phyloP scores from a whole-genome alignment of 352 stramenopile genomes.

The Pythium brachiatum region DNA sequence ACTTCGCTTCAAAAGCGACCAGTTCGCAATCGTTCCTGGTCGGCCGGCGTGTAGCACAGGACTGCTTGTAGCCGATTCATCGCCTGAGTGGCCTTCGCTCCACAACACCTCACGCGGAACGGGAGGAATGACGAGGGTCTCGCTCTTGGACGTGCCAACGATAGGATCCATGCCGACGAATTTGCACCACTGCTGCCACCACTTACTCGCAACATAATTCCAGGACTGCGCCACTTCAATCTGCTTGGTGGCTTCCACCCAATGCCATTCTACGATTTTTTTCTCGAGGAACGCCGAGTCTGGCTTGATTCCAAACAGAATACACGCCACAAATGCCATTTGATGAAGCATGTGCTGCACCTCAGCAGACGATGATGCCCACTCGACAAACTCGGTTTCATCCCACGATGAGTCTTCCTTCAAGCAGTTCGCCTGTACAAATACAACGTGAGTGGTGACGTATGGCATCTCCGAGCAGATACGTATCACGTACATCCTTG shows the following conservation, averaged over 20 bases:
- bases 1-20: slow-evolving; percentile 70
- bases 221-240: slow-evolving; percentile 63
- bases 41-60: slow-evolving; percentile 25
- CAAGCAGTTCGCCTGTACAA: not conserved
- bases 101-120: slow-evolving; percentile 44
- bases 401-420: slow-evolving; percentile 14
- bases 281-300: slow-evolving; percentile 63
- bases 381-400: slow-evolving; percentile 49
- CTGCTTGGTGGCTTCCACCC: slow-evolving; percentile 43
- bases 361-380: slow-evolving; percentile 35
- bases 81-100: slow-evolving; percentile 28
- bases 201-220: slow-evolving; percentile 69
- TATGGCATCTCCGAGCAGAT: not conserved
- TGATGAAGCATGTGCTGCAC: slow-evolving; percentile 63
- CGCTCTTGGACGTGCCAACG: slow-evolving; percentile 61
- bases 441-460: not conserved
- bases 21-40: slow-evolving; percentile 80
- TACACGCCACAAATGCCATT: slow-evolving; percentile 69
- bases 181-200: slow-evolving; percentile 82
- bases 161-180: slow-evolving; percentile 60
- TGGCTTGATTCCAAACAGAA: slow-evolving; percentile 76
- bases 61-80: slow-evolving; percentile 14
- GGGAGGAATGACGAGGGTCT: slow-evolving; percentile 45
- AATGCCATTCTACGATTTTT: slow-evolving; percentile 73
- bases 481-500: slow-evolving; percentile 7